phyloP scores from a whole-genome alignment of 129 eudicot species.

The Oenanthe sinensis region DNA sequence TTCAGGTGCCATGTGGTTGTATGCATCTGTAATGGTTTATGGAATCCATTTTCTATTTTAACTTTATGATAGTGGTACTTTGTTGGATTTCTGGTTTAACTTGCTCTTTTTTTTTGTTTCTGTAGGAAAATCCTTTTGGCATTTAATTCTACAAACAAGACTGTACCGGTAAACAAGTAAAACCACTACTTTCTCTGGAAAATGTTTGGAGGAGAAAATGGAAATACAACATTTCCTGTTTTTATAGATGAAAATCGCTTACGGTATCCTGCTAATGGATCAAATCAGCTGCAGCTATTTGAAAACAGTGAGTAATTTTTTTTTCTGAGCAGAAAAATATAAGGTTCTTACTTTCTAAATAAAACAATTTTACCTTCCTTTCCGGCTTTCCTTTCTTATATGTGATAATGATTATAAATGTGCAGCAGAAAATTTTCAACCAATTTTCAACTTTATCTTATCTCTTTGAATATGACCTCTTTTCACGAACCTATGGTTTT shows the following conservation, averaged over 20 bases:
- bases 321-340: neutral
- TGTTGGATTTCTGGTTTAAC: neutral
- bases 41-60: neutral
- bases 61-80: neutral
- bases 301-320: conserved; percentile 43
- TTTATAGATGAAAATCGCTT: conserved; percentile 47
- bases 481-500: neutral
- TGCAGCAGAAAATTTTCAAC: neutral
- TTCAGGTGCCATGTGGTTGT: neutral
- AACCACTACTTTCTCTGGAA: conserved; percentile 3
- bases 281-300: conserved; percentile 71
- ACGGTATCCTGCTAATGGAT: conserved; percentile 41
- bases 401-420: neutral
- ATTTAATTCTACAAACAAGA: neutral
- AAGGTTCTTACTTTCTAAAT: neutral
- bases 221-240: conserved; percentile 41
- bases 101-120: neutral
- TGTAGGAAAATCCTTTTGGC: conserved; percentile 19
- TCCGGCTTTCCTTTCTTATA: neutral
- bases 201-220: conserved; percentile 77
- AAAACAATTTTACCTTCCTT: no score
- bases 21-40: neutral
- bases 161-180: neutral
- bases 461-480: neutral
- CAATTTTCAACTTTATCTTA: neutral